Conservation (phyloP, 1,284 basidiomycete genomes). For the Bondarzewia mesenterica region DNA sequence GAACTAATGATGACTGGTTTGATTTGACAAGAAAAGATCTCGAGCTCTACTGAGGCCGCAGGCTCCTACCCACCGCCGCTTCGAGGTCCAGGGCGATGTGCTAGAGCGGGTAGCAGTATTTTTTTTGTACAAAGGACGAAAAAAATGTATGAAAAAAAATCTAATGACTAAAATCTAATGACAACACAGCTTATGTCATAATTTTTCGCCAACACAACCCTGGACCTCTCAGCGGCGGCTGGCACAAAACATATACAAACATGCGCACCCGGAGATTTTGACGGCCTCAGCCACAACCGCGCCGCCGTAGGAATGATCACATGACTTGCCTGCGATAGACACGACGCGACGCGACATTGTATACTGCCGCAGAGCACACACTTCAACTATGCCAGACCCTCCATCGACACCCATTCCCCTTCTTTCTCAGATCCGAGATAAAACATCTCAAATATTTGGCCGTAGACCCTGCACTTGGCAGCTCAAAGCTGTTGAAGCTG, state of each 20-base stretch:
- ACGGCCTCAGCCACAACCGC: not conserved
- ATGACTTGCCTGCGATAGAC: not conserved
- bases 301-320: not conserved
- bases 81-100: too few relatives aligned
- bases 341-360: not conserved
- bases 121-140: too few relatives aligned
- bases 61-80: too few relatives aligned
- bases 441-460: not conserved
- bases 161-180: not conserved
- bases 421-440: not conserved
- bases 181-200: too few relatives aligned
- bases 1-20: too few relatives aligned
- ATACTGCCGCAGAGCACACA: not conserved
- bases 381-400: not conserved
- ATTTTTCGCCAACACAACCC: too few relatives aligned
- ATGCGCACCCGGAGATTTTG: not conserved
- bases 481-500: conserved; percentile 7
- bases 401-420: not conserved
- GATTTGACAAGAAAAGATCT: not conserved
- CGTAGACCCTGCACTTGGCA: conserved; percentile 15
- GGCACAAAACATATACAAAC: not conserved
- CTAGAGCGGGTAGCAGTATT: too few relatives aligned
- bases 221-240: not conserved
- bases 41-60: not conserved
- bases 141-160: too few relatives aligned